Percentiles rank a stretch among this genome's conserved stretches.
Evolutionary conservation across 2,329 filamentous ascomycete species (phyloP).

Genomic region (Aspergillus pseudoterreus): DNA sequence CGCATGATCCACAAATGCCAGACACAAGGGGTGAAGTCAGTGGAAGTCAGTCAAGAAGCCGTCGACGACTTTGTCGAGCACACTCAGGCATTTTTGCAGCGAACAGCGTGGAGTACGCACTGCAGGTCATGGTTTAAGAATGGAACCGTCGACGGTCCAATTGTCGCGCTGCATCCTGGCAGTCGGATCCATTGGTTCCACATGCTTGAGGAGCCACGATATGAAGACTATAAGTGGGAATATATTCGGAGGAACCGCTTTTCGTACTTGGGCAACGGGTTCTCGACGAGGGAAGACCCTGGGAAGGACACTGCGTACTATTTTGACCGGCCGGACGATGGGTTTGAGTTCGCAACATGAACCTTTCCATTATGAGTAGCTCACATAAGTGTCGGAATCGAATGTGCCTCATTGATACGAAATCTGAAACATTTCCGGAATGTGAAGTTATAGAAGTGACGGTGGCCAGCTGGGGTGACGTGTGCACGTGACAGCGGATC

Average conservation of each 20-base stretch:
- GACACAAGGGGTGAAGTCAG: conserved; percentile 47
- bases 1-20: conserved; percentile 42
- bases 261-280: conserved; percentile 53
- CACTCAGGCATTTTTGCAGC: conserved; percentile 47
- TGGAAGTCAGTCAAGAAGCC: conserved; percentile 36
- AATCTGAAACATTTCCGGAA: neutral
- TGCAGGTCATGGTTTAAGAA: conserved; percentile 41
- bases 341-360: neutral
- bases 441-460: neutral
- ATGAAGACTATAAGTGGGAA: conserved; percentile 54
- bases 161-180: conserved; percentile 51
- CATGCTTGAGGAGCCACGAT: conserved; percentile 38
- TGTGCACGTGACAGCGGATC: neutral
- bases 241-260: conserved; percentile 44
- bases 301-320: neutral
- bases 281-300: conserved; percentile 32
- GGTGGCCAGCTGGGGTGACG: neutral
- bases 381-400: too few relatives aligned
- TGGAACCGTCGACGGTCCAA: conserved; percentile 41
- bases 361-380: too few relatives aligned
- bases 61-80: conserved; percentile 17
- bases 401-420: neutral
- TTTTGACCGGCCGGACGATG: neutral
- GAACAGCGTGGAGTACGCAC: neutral
- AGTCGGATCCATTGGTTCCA: conserved; percentile 38